Conservation (phyloP, 2,329 filamentous ascomycete genomes). For the Cryphonectria parasitica region DNA sequence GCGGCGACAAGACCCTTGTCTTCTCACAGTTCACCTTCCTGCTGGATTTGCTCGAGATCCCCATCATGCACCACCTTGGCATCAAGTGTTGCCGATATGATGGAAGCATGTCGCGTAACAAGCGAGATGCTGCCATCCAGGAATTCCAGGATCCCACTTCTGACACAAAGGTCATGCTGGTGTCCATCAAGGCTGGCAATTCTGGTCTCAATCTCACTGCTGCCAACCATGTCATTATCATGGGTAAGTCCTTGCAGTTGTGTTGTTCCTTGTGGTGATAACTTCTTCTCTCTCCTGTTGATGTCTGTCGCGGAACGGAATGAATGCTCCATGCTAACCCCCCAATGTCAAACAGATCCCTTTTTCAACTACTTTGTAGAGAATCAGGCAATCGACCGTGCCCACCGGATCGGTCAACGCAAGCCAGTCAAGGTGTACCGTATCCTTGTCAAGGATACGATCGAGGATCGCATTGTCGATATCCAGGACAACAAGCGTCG, state of each 20-base stretch:
- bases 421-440: constrained; percentile 78
- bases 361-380: constrained; percentile 96
- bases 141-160: constrained; percentile 63
- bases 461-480: constrained; percentile 83
- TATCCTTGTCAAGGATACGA: constrained; percentile 74
- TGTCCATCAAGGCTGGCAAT: constrained; percentile 81
- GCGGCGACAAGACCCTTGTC: constrained; percentile 76
- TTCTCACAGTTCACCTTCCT: constrained; percentile 83
- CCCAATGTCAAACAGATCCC: constrained; percentile 58
- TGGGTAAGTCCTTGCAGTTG: constrained; percentile 42
- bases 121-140: constrained; percentile 68
- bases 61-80: constrained; percentile 57
- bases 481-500: constrained; percentile 79
- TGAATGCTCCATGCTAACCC: neutral
- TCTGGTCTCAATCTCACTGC: constrained; percentile 84
- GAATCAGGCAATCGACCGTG: constrained; percentile 88
- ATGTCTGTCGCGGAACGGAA: neutral
- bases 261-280: too few species aligned
- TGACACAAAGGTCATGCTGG: constrained; percentile 70
- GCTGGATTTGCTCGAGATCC: constrained; percentile 76
- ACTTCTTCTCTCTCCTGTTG: neutral
- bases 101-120: constrained; percentile 70
- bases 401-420: constrained; percentile 83
- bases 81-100: constrained; percentile 73
- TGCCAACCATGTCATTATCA: constrained; percentile 84